These are phyloP conservation scores for Rutstroemia sydowiana DNA, from an alignment of 2,329 filamentous ascomycete species.

Conservation along the genomic window DNA sequence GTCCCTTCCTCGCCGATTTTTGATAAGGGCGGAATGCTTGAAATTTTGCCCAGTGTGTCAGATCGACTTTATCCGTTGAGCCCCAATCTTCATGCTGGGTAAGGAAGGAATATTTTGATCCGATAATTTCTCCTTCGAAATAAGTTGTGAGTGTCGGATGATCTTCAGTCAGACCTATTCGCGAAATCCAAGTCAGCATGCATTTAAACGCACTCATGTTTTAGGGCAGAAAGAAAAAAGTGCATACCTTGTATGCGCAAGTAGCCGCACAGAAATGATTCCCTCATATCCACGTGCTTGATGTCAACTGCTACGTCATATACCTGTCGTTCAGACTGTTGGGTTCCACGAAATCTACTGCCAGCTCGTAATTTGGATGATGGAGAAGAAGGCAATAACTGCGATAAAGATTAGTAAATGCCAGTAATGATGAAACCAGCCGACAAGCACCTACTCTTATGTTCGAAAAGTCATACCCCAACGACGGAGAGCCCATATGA, in stretches of 20 bases:
- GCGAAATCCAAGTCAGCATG: slow-evolving; percentile 12
- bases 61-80: slow-evolving; percentile 81
- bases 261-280: slow-evolving; percentile 93
- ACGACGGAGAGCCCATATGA: slow-evolving; percentile 36
- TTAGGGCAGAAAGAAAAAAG: not conserved
- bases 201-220: too few species aligned
- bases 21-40: slow-evolving; percentile 72
- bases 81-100: slow-evolving; percentile 89
- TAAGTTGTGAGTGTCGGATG: slow-evolving; percentile 97
- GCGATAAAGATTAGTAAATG: not conserved
- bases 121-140: slow-evolving; percentile 97
- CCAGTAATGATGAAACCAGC: not conserved
- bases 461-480: slow-evolving; percentile 48
- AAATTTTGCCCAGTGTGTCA: slow-evolving; percentile 91
- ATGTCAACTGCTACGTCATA: slow-evolving; percentile 97
- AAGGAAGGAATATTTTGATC: slow-evolving; percentile 86
- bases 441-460: slow-evolving; percentile 41
- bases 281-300: slow-evolving; percentile 88
- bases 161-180: slow-evolving; percentile 84
- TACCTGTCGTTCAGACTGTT: slow-evolving; percentile 84
- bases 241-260: slow-evolving; percentile 79
- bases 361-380: slow-evolving; percentile 82
- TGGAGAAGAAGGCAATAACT: slow-evolving; percentile 61
- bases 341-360: slow-evolving; percentile 82
- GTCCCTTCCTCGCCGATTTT: slow-evolving; percentile 49